Evolutionary conservation across 345 rosid genomes (phyloP).

Genomic region (Populus pruinosa): DNA sequence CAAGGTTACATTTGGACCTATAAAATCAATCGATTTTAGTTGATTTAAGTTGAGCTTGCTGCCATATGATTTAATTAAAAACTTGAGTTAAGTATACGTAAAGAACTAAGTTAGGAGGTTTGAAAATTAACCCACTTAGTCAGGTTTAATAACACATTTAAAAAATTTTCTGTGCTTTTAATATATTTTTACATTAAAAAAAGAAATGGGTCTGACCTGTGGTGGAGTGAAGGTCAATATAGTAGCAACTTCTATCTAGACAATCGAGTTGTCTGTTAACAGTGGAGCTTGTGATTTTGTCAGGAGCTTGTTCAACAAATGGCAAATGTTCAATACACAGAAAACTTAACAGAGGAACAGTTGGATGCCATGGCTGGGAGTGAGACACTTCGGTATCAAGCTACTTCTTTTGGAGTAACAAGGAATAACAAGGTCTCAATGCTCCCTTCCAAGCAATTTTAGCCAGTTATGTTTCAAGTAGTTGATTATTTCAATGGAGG

Average conservation of each 20-base stretch:
- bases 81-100: no score
- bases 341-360: conserved; percentile 97
- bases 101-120: no score
- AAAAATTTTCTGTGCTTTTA: no score
- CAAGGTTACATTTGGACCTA: no score
- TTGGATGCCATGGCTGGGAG: conserved; percentile 99
- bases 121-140: no score
- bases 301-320: conserved; percentile 98
- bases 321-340: conserved; percentile 98
- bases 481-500: background rate
- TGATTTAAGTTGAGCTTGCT: no score
- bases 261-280: conserved; percentile 12
- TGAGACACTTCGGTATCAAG: conserved; percentile 93
- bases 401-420: conserved; percentile 86
- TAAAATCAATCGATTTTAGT: no score
- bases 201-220: no score
- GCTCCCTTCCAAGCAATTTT: background rate
- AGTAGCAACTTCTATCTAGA: conserved; percentile 1
- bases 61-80: no score
- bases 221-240: no score
- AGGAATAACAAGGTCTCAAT: conserved; percentile 82
- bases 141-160: no score
- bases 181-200: no score
- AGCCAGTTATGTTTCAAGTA: background rate
- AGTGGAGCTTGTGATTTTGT: conserved; percentile 23